Conservation (phyloP, 1,139 yeast genomes). For the Starmera stellimalicola region DNA sequence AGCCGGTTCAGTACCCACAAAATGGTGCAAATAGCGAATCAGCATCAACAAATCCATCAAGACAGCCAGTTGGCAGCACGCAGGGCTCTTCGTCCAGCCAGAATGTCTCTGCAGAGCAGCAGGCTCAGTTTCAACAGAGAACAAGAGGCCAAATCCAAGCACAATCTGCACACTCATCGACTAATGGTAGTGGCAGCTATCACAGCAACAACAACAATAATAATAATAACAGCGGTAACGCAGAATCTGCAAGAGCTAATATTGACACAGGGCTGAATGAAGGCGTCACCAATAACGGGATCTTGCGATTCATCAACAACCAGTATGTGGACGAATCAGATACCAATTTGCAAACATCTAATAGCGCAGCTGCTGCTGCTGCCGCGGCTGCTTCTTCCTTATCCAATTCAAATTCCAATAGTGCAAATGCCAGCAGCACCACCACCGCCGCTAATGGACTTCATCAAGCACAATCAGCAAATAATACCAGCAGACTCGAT, state of each 20-base stretch:
- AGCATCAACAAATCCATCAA: background rate
- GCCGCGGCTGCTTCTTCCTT: constrained; percentile 2
- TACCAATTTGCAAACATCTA: constrained; percentile 6
- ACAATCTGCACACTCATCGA: background rate
- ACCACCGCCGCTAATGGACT: too few relatives aligned
- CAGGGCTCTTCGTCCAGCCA: constrained; percentile 2
- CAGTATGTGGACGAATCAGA: constrained; percentile 19
- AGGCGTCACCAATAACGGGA: constrained; percentile 13
- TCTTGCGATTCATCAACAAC: constrained; percentile 19
- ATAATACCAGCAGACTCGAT: constrained; percentile 14
- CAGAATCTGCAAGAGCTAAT: background rate
- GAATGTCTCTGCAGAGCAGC: constrained; percentile 5
- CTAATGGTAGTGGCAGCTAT: background rate
- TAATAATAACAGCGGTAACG: background rate
- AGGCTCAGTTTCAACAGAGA: constrained; percentile 3
- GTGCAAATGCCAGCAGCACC: background rate
- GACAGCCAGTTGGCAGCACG: too few relatives aligned
- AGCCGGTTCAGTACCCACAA: constrained; percentile 14
- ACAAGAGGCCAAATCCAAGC: constrained; percentile 1
- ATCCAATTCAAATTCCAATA: background rate
- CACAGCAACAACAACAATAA: background rate
- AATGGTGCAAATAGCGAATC: constrained; percentile 1
- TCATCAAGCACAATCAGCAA: too few relatives aligned
- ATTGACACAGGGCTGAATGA: constrained; percentile 7
- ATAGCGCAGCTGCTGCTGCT: constrained; percentile 5